A percentile compares a stretch with the other conserved stretches of the same genome.
phyloP scores from a whole-genome alignment of 2,329 filamentous ascomycete species.

The Mycosphaerella sp. region DNA sequence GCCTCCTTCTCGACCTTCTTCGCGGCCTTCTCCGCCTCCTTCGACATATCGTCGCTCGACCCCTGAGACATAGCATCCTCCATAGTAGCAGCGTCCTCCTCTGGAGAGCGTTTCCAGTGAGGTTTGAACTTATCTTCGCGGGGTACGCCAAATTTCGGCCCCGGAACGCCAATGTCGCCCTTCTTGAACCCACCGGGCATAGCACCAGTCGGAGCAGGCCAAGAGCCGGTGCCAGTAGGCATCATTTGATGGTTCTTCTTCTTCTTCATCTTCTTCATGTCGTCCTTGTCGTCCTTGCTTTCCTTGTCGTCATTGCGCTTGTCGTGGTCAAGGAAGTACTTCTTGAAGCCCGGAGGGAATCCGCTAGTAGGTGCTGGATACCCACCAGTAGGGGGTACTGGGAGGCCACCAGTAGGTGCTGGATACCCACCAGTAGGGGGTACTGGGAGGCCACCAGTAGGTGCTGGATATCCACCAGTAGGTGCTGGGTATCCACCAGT shows the following conservation, averaged over 20 bases:
- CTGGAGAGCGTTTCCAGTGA: background rate
- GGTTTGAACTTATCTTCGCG: slow-evolving; percentile 2
- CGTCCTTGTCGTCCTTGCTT: background rate
- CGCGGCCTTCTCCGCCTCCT: background rate
- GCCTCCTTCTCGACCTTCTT: background rate
- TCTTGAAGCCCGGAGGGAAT: background rate
- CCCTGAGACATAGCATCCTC: background rate
- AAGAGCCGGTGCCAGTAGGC: background rate
- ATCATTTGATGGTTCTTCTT: background rate
- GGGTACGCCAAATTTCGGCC: slow-evolving; percentile 1
- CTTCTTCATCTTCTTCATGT: slow-evolving; percentile 4
- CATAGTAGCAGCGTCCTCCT: background rate
- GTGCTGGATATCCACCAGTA: too few species aligned
- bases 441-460: background rate
- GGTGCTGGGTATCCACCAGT: background rate
- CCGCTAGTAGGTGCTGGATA: background rate
- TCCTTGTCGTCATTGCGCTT: background rate
- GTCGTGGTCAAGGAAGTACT: background rate
- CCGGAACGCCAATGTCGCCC: background rate
- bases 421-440: background rate
- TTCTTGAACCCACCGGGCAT: slow-evolving; percentile 1
- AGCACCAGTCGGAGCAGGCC: background rate
- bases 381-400: background rate
- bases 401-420: background rate
- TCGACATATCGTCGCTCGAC: background rate